Base-by-base conservation (phyloP, 805 yeast species). In the Ogataea siamensis region DNA sequence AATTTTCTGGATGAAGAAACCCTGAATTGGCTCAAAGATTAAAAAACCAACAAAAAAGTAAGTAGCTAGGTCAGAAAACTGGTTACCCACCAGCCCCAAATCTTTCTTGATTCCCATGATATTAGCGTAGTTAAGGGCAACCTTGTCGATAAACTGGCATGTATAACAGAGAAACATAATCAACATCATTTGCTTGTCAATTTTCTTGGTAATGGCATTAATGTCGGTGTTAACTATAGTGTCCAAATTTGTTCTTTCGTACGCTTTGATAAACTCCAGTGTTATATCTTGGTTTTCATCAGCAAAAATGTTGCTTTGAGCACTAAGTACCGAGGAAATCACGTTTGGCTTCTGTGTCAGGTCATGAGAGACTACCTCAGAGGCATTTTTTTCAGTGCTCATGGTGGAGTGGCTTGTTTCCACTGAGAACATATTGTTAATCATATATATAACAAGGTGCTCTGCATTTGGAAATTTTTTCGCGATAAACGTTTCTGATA, bases 121-220 rank as follows among this genome's bases (percentile, higher is more conserved):
- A 2, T 80, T 68, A 1, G 81, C 78, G 34, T 68, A 70, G 21
- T 75, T 64, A 34, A 67, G 66, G 7, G 78, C 60, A 18, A 64
- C 62, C 54, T 78, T 78, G 58, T 78, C 85, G 73, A 78, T 70
- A 50, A 66, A 76, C 53, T 76, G 82, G n/a, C 71, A 59, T n/a
- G 74, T 66, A 55, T 75, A 75, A 26, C 74, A 51, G 23, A 68
- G 42, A 38, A 71, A 67, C 65, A 76, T 64, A 35, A 76, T 43
- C 1, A 81, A 73, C 51, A 73, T 60, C 52, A 78, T 46, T 46
- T 63, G 67, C 24, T 67, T 37, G 51, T 77, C 83, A 25, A 74
- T 68, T 49, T 76, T 78, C 18, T 36, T 39, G n/a, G 46, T 42
- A 17, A 49, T 39, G n/a, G 16, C 30, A 10, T 22, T 21, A 34